A percentile compares a stretch with the other conserved stretches of the same genome.
These are phyloP conservation scores for Fusarium aywerte DNA, from an alignment of 2,329 filamentous ascomycete species.

Conservation along the genomic window DNA sequence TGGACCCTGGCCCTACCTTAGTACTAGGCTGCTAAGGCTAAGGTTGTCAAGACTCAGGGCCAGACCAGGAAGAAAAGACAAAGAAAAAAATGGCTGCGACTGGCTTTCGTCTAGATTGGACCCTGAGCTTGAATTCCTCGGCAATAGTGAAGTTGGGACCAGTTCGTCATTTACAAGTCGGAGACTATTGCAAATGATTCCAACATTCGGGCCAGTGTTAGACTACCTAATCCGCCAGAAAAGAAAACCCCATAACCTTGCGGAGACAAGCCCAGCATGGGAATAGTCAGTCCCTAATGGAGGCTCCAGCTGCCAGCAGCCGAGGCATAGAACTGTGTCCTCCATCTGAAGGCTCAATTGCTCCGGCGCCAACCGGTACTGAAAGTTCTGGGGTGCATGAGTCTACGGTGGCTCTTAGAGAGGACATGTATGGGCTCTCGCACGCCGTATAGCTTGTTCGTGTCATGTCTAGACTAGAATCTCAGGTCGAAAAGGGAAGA, in stretches of 20 bases:
- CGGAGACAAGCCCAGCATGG: constrained; percentile 17
- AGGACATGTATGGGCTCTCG: background rate
- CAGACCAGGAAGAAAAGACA: constrained; percentile 12
- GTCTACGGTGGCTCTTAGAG: constrained; percentile 2
- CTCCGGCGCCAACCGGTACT: constrained; percentile 1
- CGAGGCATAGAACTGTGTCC: constrained; percentile 31
- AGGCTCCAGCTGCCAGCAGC: constrained; percentile 7
- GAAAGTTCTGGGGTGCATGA: constrained; percentile 22
- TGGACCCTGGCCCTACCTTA: background rate
- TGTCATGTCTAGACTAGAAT: background rate
- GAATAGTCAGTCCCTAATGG: constrained; percentile 13
- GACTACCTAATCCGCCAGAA: constrained; percentile 15
- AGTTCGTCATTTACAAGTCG: background rate
- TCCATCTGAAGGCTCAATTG: constrained; percentile 11
- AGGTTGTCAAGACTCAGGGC: background rate
- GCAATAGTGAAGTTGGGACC: constrained; percentile 14
- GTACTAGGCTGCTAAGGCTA: background rate
- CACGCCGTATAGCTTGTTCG: background rate
- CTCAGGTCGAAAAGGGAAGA: background rate
- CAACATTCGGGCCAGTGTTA: constrained; percentile 5
- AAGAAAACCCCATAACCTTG: background rate
- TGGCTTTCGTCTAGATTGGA: constrained; percentile 26
- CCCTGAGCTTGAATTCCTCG: constrained; percentile 30
- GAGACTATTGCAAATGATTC: constrained; percentile 12
- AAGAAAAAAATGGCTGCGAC: constrained; percentile 1